Evolutionary conservation across 2,329 filamentous ascomycete species (phyloP).

Genomic region (Phialocephala subalpina): DNA sequence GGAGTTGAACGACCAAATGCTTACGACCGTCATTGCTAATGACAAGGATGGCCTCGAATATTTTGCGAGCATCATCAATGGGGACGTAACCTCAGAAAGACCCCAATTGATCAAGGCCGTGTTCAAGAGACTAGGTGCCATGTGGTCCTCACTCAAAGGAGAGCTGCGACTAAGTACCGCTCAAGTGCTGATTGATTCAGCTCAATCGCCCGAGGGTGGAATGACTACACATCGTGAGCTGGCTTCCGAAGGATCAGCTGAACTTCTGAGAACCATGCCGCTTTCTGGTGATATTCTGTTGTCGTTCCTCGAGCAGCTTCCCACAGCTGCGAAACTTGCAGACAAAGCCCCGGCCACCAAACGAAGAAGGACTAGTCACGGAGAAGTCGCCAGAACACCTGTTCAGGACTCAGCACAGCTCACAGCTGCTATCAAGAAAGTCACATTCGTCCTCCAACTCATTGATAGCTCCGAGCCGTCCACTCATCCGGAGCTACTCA

Average conservation of each 20-base stretch:
- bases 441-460: constrained; percentile 88
- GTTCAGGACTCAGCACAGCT: constrained; percentile 72
- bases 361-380: constrained; percentile 79
- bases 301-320: constrained; percentile 76
- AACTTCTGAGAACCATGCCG: constrained; percentile 76
- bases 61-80: constrained; percentile 58
- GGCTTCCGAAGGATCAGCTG: constrained; percentile 68
- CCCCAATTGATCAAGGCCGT: constrained; percentile 65
- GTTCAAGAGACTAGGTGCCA: constrained; percentile 72
- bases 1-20: constrained; percentile 60
- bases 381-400: constrained; percentile 67
- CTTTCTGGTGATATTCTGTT: constrained; percentile 77
- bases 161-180: constrained; percentile 67
- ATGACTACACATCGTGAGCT: constrained; percentile 41
- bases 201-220: constrained; percentile 52
- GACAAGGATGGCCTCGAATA: constrained; percentile 64
- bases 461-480: constrained; percentile 82
- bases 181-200: constrained; percentile 68
- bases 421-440: constrained; percentile 72
- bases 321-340: constrained; percentile 75
- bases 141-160: constrained; percentile 78
- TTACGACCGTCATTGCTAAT: constrained; percentile 60
- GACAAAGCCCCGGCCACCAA: constrained; percentile 79
- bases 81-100: constrained; percentile 53
- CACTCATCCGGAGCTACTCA: constrained; percentile 78